phyloP scores from a whole-genome alignment of 371 early-diverging fungal genomes.

The Actinomucor elegans region DNA sequence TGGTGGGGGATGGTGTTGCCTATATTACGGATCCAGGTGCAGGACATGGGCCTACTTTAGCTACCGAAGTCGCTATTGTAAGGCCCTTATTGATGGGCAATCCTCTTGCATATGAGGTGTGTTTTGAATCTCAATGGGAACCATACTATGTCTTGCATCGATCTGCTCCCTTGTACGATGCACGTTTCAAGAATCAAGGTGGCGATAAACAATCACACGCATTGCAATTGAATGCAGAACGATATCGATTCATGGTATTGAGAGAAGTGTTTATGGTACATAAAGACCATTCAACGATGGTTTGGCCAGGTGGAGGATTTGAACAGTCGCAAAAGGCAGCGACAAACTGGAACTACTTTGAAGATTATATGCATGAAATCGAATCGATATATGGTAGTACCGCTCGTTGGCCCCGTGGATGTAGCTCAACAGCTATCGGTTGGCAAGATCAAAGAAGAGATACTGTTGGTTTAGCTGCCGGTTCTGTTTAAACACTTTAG shows the following conservation, averaged over 20 bases:
- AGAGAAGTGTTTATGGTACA: slow-evolving; percentile 59
- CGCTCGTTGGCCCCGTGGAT: slow-evolving; percentile 62
- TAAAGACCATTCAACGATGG: slow-evolving; percentile 57
- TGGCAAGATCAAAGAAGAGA: slow-evolving; percentile 48
- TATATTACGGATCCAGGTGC: slow-evolving; percentile 65
- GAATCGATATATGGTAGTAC: slow-evolving; percentile 47
- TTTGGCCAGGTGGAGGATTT: slow-evolving; percentile 61
- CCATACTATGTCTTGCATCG: slow-evolving; percentile 63
- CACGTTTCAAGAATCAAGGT: slow-evolving; percentile 64
- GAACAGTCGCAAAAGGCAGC: slow-evolving; percentile 40
- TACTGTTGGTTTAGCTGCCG: slow-evolving; percentile 35
- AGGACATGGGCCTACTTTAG: slow-evolving; percentile 63
- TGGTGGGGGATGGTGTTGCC: slow-evolving; percentile 45
- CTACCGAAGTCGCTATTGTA: slow-evolving; percentile 33
- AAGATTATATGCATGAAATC: slow-evolving; percentile 52
- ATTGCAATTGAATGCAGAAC: slow-evolving; percentile 58
- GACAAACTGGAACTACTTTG: slow-evolving; percentile 54
- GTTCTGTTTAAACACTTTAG: slow-evolving; percentile 15
- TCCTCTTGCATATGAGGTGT: slow-evolving; percentile 55
- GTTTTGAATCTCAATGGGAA: slow-evolving; percentile 74
- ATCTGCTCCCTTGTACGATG: slow-evolving; percentile 56
- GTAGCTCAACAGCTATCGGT: slow-evolving; percentile 48
- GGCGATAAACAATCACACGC: slow-evolving; percentile 71
- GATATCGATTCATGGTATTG: slow-evolving; percentile 52
- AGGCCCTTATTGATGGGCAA: slow-evolving; percentile 18